These are phyloP conservation scores for Asterophora parasitica DNA, from an alignment of 768 basidiomycete species.

Conservation along the genomic window DNA sequence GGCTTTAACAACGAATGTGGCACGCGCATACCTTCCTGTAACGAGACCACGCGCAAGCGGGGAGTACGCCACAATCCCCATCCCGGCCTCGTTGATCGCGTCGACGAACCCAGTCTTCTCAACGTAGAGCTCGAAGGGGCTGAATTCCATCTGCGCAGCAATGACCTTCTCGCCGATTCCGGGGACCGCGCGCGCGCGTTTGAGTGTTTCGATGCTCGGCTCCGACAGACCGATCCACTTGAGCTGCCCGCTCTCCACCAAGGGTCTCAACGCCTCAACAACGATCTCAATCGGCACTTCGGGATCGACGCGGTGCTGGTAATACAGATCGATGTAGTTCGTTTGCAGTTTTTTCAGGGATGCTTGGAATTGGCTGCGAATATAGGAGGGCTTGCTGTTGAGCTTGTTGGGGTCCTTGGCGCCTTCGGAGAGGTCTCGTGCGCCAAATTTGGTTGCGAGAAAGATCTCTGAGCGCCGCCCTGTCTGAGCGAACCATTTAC, in stretches of 20 bases:
- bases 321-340: conserved; percentile 12
- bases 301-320: conserved; percentile 31
- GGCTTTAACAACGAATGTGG: conserved; percentile 9
- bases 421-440: background rate
- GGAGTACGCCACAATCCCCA: conserved; percentile 41
- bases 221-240: conserved; percentile 52
- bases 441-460: conserved; percentile 12
- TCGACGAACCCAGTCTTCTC: conserved; percentile 35
- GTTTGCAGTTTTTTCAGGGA: background rate
- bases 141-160: conserved; percentile 42
- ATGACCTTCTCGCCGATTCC: conserved; percentile 27
- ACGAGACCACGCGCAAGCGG: conserved; percentile 47
- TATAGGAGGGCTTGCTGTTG: conserved; percentile 12
- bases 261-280: background rate
- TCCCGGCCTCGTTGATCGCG: conserved; percentile 37
- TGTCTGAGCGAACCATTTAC: conserved; percentile 40
- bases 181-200: conserved; percentile 43
- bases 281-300: conserved; percentile 42
- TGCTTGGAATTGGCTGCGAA: background rate
- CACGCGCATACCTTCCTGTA: conserved; percentile 33
- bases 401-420: background rate
- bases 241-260: conserved; percentile 18
- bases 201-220: conserved; percentile 35
- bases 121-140: conserved; percentile 38
- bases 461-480: conserved; percentile 53